Conservation (phyloP, 148 eudicot genomes). For the Arbutus unedo region DNA sequence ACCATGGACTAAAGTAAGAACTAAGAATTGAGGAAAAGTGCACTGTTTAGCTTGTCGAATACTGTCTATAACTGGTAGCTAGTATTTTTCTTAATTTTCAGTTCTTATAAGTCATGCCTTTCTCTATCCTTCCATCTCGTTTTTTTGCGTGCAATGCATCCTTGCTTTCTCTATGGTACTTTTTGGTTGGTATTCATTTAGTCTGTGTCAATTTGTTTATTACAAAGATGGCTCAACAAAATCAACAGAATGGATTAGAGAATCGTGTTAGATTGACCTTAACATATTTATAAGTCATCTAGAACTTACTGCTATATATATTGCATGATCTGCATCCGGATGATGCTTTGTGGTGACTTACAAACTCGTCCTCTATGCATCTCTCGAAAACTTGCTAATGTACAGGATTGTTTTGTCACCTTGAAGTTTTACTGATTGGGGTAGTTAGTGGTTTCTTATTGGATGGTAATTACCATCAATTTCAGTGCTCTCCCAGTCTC, state of each 20-base stretch:
- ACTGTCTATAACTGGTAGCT: too few relatives aligned
- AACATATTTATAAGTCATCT: neutral
- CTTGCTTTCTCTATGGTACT: neutral
- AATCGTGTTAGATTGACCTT: neutral
- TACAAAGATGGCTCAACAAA: too few relatives aligned
- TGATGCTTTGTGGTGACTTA: neutral
- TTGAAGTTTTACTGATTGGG: too few relatives aligned
- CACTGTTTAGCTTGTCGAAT: too few relatives aligned
- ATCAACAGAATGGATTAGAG: neutral
- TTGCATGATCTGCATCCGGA: neutral
- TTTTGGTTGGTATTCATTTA: neutral
- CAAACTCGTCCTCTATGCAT: neutral
- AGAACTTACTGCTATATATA: too few relatives aligned
- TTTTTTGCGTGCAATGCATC: neutral
- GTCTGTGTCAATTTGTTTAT: neutral
- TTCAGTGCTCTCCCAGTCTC: neutral
- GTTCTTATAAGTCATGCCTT: too few relatives aligned
- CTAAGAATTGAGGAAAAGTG: too few relatives aligned
- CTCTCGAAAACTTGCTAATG: neutral
- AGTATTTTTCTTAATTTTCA: too few relatives aligned
- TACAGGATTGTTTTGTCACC: too few relatives aligned
- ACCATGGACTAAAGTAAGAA: too few relatives aligned
- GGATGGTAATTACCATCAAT: neutral
- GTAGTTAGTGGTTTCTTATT: too few relatives aligned
- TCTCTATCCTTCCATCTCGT: neutral